Evolutionary conservation across 2,329 filamentous ascomycete species (phyloP), one percentile per base, ranked within the genome.

Genomic region (Samsoniella hepiali): DNA sequence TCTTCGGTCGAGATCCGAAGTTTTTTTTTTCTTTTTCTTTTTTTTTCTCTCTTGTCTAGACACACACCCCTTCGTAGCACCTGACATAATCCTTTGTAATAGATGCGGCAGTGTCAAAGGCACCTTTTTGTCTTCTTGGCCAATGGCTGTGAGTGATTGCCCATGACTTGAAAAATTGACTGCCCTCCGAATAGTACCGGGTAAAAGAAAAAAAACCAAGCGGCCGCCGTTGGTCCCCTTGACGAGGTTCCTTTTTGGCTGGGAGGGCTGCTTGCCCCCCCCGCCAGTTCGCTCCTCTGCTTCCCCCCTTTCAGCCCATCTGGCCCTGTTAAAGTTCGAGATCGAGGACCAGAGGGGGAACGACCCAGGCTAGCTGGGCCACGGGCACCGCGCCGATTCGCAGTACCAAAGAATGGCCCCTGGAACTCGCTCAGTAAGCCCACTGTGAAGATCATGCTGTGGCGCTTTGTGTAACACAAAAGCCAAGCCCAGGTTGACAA

Each of bases 1-100:
- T 40, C 58, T 44, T 61, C 58, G 58, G 58, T 61, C 58, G 58
- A 54, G 58, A 54, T 61, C 58, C 58, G 58, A 53, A 27, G 42
- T 53, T 38, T 38, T 38, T 3, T 38, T 10, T 53, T 53, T 42
- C 47, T 32, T 29, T 44, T 17, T 57, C 32, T 42, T 45, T 3
- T 38, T 53, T 53, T 42, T 58, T 32, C 15, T 44, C 29, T 57
- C 32, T 42, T 45, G 31, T 13, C 38, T 61, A 61, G n/a, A 54
- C 15, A 36, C 49, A 53, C 58, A 15, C 58, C 58, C 45, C 22
- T 22, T 22, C 22, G 27, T 27, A 47, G 13, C 47, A 51, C 32
- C 40, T 47, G 40, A 58, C 42, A 10, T 45, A 50, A 38, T 59
- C 38, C 47, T 27, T 34, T 27, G 11, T 51, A 59, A 51, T 49